A percentile compares a stretch with the other conserved stretches of the same genome.
phyloP scores from a whole-genome alignment of 306 rosid species.

The Delonix regia region DNA sequence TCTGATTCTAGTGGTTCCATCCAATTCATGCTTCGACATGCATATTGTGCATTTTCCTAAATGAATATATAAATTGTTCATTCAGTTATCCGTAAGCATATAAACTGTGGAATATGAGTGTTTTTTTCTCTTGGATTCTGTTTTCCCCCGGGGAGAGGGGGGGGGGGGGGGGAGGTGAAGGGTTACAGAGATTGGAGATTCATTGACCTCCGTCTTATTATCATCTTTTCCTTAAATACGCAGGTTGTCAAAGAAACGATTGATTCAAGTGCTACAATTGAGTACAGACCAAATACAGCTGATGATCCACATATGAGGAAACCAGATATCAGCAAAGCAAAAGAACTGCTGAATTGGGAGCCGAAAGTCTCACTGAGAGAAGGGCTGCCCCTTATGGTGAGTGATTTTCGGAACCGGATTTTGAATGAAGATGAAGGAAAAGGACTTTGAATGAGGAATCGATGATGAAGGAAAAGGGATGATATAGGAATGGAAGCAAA shows the following conservation, averaged over 20 bases:
- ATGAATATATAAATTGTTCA: not conserved
- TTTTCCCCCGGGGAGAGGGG: not conserved
- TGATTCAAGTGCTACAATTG: constrained; percentile 93
- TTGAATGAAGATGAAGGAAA: constrained; percentile 95
- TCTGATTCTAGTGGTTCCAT: not conserved
- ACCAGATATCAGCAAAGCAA: constrained; percentile 96
- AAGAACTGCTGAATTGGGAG: constrained; percentile 92
- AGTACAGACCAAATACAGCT: constrained; percentile 87
- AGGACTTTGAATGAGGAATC: constrained; percentile 32
- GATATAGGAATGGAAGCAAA: constrained; percentile 43
- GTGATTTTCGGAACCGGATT: constrained; percentile 92
- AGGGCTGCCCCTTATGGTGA: constrained; percentile 96
- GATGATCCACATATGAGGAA: constrained; percentile 99
- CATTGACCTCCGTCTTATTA: constrained; percentile 20
- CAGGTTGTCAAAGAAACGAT: constrained; percentile 98
- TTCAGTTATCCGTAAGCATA: not conserved
- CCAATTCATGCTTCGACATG: not conserved
- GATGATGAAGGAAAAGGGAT: constrained; percentile 86
- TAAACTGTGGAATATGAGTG: not conserved
- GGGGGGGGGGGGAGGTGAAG: not conserved
- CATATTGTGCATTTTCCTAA: not conserved
- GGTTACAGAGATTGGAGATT: not conserved
- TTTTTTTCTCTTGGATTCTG: not conserved
- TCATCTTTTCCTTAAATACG: constrained; percentile 21
- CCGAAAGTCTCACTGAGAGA: constrained; percentile 84